Evolutionary conservation across 208 protist species (phyloP).

Genomic region (Trypanosoma rangeli): DNA sequence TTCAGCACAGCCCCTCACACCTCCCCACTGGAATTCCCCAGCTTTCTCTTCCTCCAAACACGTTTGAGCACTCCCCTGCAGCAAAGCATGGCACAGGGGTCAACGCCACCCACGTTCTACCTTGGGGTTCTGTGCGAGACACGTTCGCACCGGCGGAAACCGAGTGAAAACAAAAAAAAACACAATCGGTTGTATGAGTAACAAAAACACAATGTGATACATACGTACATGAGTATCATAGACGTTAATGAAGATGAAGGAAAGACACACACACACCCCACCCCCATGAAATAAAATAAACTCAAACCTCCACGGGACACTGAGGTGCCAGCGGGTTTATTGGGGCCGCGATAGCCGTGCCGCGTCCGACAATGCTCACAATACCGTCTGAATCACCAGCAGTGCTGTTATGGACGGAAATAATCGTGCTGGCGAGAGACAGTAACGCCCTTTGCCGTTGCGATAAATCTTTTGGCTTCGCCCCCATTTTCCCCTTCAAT

Average conservation of each 20-base stretch:
- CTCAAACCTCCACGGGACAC: slow-evolving; percentile 36
- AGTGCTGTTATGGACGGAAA: slow-evolving; percentile 59
- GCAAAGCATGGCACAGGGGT: too few species aligned
- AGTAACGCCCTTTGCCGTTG: slow-evolving; percentile 35
- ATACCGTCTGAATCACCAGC: slow-evolving; percentile 34
- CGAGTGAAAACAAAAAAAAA: slow-evolving; percentile 17
- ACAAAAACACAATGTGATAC: background rate
- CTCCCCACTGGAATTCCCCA: too few species aligned
- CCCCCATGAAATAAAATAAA: slow-evolving; percentile 24
- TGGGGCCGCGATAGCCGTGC: slow-evolving; percentile 26
- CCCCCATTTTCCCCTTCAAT: slow-evolving; percentile 34
- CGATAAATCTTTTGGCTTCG: slow-evolving; percentile 20
- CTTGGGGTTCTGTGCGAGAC: too few species aligned
- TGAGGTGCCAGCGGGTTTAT: slow-evolving; percentile 35
- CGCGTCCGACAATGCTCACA: slow-evolving; percentile 32
- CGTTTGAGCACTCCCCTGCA: too few species aligned
- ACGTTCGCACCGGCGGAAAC: too few species aligned
- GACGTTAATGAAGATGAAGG: slow-evolving; percentile 3
- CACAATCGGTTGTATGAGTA: slow-evolving; percentile 1
- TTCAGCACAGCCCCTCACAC: too few species aligned
- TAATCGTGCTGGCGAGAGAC: slow-evolving; percentile 38
- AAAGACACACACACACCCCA: too few species aligned
- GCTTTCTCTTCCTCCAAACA: too few species aligned
- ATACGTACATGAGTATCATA: slow-evolving; percentile 4
- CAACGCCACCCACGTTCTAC: too few species aligned